Conservation (phyloP, 257 asterid species). For the Jacaranda copaia region DNA sequence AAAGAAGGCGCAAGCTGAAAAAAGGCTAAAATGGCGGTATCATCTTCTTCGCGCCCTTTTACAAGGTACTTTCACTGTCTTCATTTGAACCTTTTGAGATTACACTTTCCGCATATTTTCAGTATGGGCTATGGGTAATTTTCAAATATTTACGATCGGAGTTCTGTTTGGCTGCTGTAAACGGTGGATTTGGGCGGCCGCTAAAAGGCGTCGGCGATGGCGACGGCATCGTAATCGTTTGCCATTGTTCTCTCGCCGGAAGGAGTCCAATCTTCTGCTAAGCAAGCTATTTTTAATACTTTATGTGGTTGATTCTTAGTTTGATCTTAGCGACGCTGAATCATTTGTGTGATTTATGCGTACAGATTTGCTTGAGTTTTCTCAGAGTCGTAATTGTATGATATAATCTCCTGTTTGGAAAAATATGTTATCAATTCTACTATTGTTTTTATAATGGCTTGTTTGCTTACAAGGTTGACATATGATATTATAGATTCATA, state of each 20-base stretch:
- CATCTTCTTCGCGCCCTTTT: conserved; percentile 44
- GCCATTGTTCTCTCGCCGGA: conserved; percentile 94
- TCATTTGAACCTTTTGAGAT: conserved; percentile 11
- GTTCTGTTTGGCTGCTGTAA: conserved; percentile 67
- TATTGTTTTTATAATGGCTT: no score
- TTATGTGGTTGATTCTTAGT: not conserved
- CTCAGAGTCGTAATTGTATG: no score
- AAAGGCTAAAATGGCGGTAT: conserved; percentile 28
- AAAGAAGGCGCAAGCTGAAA: not conserved
- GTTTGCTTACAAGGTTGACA: no score
- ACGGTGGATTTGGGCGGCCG: conserved; percentile 60
- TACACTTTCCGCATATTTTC: not conserved
- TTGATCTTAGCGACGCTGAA: conserved; percentile 4
- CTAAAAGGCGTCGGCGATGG: conserved; percentile 56
- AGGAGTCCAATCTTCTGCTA: conserved; percentile 89
- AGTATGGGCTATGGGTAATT: not conserved
- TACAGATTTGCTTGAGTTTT: no score
- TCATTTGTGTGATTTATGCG: no score
- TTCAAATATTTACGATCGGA: conserved; percentile 47
- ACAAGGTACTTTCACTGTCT: conserved; percentile 39
- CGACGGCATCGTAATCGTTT: conserved; percentile 87
- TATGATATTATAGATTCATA: no score
- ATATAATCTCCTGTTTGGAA: no score
- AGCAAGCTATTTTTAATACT: conserved; percentile 50
- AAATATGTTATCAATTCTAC: no score